phyloP scores from a whole-genome alignment of 164 flowering plant genomes.

The Magnolia kwangsiensis region DNA sequence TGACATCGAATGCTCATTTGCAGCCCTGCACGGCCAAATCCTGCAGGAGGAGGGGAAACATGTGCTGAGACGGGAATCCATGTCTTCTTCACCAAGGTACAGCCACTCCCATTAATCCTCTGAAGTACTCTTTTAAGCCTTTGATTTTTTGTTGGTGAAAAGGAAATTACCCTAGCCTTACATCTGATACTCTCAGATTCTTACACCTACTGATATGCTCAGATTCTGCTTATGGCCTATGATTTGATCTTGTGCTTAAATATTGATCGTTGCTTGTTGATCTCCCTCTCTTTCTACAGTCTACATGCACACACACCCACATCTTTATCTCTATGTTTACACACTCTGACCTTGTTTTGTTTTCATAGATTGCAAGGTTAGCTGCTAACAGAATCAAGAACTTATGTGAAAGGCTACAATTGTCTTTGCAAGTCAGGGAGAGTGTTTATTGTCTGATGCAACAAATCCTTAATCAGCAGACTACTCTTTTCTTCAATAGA shows the following conservation, averaged over 20 bases:
- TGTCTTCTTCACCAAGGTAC: constrained; percentile 85
- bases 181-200: background rate
- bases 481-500: constrained; percentile 74
- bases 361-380: constrained; percentile 65
- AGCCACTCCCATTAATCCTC: background rate
- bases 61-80: constrained; percentile 95
- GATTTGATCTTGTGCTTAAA: background rate
- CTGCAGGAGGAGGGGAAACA: constrained; percentile 96
- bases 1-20: constrained; percentile 4
- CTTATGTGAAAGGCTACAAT: constrained; percentile 88
- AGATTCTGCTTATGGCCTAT: background rate
- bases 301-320: background rate
- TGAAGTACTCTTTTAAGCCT: background rate
- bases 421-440: constrained; percentile 74
- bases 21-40: constrained; percentile 90
- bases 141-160: no score
- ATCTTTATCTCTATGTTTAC: no score
- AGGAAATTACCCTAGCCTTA: background rate
- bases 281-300: background rate
- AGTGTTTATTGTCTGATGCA: constrained; percentile 78
- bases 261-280: no score
- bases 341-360: background rate
- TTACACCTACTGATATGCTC: background rate
- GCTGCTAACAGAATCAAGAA: constrained; percentile 97
- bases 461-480: constrained; percentile 66